Base-by-base conservation (phyloP, 768 basidiomycete genomes). In the Kwoniella dendrophila region DNA sequence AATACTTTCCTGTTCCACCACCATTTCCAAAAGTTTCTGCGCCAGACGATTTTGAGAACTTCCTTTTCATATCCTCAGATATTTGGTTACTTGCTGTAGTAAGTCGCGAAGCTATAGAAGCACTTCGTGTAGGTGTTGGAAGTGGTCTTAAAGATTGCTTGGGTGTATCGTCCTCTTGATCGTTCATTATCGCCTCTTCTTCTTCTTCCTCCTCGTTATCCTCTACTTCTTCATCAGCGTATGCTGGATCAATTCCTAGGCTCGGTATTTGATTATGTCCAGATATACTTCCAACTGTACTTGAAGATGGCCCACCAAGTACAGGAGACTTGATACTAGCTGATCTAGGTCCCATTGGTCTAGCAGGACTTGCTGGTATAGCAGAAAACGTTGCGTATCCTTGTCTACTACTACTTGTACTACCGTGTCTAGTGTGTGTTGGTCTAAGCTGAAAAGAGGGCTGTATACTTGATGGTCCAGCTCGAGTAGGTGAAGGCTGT, bases 391-490 rank as follows among this genome's bases (percentile, higher is more conserved):
- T 64, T 1, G 59, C 40, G 56, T 71, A 73, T 8, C 63, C 64
- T 43, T 67, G 56, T 32, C 20, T 47, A 27, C 55, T 64, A 18
- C 27, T 40, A 12, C 41, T 34, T 6, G 41, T 43, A 34, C 49
- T 51, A 1, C 49, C 49, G n/a, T 45, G 16, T 16, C 70, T 52
- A 24, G 65, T 64, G 49, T 74, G 73, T 0, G 73, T 74, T 2
- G 73, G 70, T 41, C 68, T 52, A 20, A 74, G 63, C 5, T 66
- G 36, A 40, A 74, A 68, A 2, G 61, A 48, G 26, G 72, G 72
- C 40, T 72, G 71, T n/a, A 44, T 62, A 8, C 51, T 55, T 33
- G 57, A 44, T 43, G 56, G 56, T 32, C 43, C 41, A 20, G 38
- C 44, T 49, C 49, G 56, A 33, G 50, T 54, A 1, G 55, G 62